phyloP scores from a whole-genome alignment of 371 early-diverging fungal genomes.

The Mortierella sp. region DNA sequence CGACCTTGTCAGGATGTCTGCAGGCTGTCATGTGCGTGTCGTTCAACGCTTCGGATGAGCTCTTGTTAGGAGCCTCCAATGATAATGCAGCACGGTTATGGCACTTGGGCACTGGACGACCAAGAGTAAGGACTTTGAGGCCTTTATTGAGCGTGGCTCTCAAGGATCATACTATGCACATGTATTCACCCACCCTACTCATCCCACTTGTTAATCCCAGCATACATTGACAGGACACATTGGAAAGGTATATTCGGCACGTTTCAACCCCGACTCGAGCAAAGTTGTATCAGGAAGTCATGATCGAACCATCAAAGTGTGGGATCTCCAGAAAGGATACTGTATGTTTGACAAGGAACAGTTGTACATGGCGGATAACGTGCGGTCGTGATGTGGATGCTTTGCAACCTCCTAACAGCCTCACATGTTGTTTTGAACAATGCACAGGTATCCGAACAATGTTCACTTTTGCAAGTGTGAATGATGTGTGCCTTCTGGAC shows the following conservation, averaged over 20 bases:
- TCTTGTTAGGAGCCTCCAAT: conserved; percentile 87
- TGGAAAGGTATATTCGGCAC: conserved; percentile 90
- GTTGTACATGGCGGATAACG: not conserved
- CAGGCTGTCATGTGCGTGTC: conserved; percentile 86
- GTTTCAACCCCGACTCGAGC: conserved; percentile 83
- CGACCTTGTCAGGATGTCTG: conserved; percentile 84
- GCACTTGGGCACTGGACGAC: conserved; percentile 79
- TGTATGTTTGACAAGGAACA: conserved; percentile 61
- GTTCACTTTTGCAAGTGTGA: conserved; percentile 94
- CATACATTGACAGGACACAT: conserved; percentile 96
- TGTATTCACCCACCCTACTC: conserved; percentile 3
- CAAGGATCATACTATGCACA: not conserved
- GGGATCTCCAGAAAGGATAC: conserved; percentile 91
- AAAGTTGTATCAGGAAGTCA: conserved; percentile 93
- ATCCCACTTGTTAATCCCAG: conserved; percentile 54
- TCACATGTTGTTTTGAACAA: too few relatives aligned
- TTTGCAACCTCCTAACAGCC: not conserved
- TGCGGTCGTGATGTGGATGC: not conserved
- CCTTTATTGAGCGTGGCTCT: not conserved
- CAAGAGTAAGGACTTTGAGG: conserved; percentile 56
- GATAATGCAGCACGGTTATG: conserved; percentile 93
- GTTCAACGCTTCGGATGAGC: conserved; percentile 82
- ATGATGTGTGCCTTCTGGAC: conserved; percentile 88
- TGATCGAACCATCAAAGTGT: conserved; percentile 95
- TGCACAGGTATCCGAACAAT: conserved; percentile 82